Evolutionary conservation across 352 stramenopile species (phyloP).

Genomic region (Phytophthora multivora): DNA sequence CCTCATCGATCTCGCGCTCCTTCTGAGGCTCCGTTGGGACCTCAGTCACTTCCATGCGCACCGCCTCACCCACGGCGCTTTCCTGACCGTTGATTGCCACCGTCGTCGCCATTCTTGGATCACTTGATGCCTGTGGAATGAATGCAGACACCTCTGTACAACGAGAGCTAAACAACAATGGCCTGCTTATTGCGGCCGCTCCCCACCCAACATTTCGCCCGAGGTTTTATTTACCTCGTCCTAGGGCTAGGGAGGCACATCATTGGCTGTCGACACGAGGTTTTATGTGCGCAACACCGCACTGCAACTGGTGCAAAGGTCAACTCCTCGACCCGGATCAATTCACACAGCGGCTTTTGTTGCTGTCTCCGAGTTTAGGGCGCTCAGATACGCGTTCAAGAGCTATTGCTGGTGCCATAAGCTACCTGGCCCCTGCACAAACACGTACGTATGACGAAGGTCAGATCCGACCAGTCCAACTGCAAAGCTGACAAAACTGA

Average conservation of each 20-base stretch:
- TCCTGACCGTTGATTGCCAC: conserved; percentile 19
- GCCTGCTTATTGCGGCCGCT: background rate
- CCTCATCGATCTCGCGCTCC: conserved; percentile 83
- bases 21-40: conserved; percentile 19
- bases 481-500: background rate
- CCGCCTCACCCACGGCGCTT: conserved; percentile 7
- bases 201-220: conserved; percentile 26
- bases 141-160: conserved; percentile 1
- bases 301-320: conserved; percentile 1
- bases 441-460: too few species aligned
- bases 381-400: background rate
- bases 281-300: conserved; percentile 15
- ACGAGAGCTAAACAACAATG: conserved; percentile 27
- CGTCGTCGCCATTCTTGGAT: conserved; percentile 5
- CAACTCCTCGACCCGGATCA: background rate
- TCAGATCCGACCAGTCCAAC: conserved; percentile 2
- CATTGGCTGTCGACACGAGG: conserved; percentile 9
- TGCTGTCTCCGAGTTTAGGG: conserved; percentile 1
- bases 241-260: conserved; percentile 5
- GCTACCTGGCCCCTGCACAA: too few species aligned
- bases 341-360: background rate
- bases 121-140: background rate
- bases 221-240: conserved; percentile 25
- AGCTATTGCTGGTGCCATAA: conserved; percentile 1
- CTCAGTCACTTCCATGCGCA: background rate